A percentile compares a stretch with the other conserved stretches of the same genome.
These are phyloP conservation scores for Atkinsonella texensis DNA, from an alignment of 2,329 filamentous ascomycete species.

Conservation along the genomic window DNA sequence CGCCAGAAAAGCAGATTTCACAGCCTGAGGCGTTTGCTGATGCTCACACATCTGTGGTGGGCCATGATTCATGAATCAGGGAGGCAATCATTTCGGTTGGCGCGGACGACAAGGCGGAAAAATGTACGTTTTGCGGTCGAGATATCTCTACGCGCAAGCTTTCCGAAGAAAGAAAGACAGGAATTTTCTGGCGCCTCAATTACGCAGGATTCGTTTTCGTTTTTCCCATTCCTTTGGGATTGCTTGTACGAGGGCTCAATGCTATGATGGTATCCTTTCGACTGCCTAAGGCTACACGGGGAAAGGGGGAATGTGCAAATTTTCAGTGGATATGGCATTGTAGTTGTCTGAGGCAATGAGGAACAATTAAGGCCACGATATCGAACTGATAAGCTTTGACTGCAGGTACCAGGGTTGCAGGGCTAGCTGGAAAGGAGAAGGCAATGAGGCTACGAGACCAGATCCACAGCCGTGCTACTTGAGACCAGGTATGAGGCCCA, in stretches of 20 bases:
- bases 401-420: slow-evolving; percentile 7
- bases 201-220: no score
- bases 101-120: neutral
- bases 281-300: neutral
- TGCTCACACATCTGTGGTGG: slow-evolving; percentile 5
- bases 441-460: slow-evolving; percentile 7
- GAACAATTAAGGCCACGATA: slow-evolving; percentile 5
- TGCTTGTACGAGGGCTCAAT: no score
- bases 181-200: no score
- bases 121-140: neutral
- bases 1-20: slow-evolving; percentile 10
- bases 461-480: slow-evolving; percentile 1
- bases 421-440: slow-evolving; percentile 8
- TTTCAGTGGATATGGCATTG: slow-evolving; percentile 5
- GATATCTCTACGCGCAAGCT: neutral
- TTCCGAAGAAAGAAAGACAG: no score
- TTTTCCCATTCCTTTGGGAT: no score
- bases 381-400: slow-evolving; percentile 7
- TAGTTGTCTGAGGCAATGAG: slow-evolving; percentile 13
- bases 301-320: slow-evolving; percentile 5
- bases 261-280: no score
- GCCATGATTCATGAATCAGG: slow-evolving; percentile 7
- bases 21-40: slow-evolving; percentile 19
- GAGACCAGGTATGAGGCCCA: slow-evolving; percentile 8
- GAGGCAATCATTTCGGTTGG: neutral